A percentile compares a stretch with the other conserved stretches of the same genome.
Evolutionary conservation across 495 filamentous ascomycete genomes (phyloP).

Genomic region (Neurospora sp.): DNA sequence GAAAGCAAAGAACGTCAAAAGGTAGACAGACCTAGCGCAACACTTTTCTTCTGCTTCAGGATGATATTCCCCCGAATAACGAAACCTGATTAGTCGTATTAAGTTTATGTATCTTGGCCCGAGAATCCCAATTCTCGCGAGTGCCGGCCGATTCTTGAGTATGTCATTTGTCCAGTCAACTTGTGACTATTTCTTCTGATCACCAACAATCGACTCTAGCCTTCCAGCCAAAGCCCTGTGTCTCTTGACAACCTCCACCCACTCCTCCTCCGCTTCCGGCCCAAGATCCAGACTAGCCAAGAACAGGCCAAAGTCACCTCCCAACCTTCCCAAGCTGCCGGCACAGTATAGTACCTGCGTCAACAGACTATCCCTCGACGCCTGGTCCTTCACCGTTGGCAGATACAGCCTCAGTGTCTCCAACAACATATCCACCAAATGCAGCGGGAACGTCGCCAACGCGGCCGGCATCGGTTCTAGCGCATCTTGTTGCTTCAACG

Average conservation of each 20-base stretch:
- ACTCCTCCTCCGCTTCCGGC: constrained; percentile 55
- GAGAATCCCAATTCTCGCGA: no score
- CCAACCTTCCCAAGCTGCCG: constrained; percentile 80
- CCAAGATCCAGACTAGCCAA: constrained; percentile 54
- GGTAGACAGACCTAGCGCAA: no score
- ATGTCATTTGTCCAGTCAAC: no score
- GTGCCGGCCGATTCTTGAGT: no score
- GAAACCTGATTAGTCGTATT: no score
- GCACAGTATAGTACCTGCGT: constrained; percentile 96
- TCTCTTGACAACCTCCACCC: constrained; percentile 86
- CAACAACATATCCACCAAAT: constrained; percentile 73
- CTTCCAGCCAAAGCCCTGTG: constrained; percentile 79
- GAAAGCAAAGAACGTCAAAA: no score
- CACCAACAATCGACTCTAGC: constrained; percentile 69
- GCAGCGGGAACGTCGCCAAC: constrained; percentile 72
- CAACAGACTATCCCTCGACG: constrained; percentile 70
- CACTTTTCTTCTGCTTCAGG: no score
- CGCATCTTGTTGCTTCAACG: constrained; percentile 33
- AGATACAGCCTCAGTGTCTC: constrained; percentile 72
- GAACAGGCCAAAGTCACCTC: constrained; percentile 86
- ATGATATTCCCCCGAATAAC: no score
- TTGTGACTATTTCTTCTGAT: constrained; percentile 19
- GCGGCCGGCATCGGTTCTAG: constrained; percentile 64
- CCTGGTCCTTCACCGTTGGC: constrained; percentile 70
- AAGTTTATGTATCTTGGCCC: no score